Evolutionary conservation across 2,329 filamentous ascomycete genomes (phyloP).

Genomic region (Aspergillus chevalieri): DNA sequence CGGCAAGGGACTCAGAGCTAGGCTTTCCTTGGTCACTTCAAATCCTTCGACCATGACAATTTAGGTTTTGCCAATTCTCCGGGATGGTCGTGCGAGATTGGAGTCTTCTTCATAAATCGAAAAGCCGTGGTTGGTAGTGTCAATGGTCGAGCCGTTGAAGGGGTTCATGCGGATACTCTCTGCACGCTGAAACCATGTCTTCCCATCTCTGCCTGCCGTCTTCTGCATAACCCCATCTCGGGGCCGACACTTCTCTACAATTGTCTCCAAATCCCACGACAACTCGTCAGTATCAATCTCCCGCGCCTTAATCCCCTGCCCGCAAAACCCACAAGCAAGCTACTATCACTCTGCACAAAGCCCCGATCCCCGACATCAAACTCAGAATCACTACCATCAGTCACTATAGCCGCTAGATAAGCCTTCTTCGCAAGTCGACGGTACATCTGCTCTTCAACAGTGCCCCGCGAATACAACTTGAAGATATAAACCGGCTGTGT

Average conservation of each 20-base stretch:
- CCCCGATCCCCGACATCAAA: background rate
- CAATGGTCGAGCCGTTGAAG: constrained; percentile 50
- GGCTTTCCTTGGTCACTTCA: constrained; percentile 51
- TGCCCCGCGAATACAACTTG: constrained; percentile 52
- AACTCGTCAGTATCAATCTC: constrained; percentile 49
- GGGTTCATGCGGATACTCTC: constrained; percentile 53
- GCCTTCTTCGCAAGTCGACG: constrained; percentile 56
- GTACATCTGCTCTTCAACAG: constrained; percentile 55
- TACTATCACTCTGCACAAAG: constrained; percentile 41
- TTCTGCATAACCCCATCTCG: constrained; percentile 6
- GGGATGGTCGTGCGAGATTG: constrained; percentile 35
- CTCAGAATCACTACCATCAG: constrained; percentile 35
- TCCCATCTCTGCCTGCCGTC: constrained; percentile 40
- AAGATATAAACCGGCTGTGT: constrained; percentile 50
- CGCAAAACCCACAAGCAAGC: background rate
- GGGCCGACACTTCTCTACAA: constrained; percentile 18
- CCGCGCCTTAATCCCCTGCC: no score
- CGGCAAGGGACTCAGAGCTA: constrained; percentile 36
- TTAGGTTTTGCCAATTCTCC: constrained; percentile 52
- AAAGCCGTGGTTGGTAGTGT: constrained; percentile 20
- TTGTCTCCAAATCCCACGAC: constrained; percentile 46
- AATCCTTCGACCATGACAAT: constrained; percentile 53
- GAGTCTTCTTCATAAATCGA: constrained; percentile 28
- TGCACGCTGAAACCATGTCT: constrained; percentile 51
- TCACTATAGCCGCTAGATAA: constrained; percentile 56